phyloP scores from a whole-genome alignment of 805 yeast genomes.

The Lipomyces anomalus region DNA sequence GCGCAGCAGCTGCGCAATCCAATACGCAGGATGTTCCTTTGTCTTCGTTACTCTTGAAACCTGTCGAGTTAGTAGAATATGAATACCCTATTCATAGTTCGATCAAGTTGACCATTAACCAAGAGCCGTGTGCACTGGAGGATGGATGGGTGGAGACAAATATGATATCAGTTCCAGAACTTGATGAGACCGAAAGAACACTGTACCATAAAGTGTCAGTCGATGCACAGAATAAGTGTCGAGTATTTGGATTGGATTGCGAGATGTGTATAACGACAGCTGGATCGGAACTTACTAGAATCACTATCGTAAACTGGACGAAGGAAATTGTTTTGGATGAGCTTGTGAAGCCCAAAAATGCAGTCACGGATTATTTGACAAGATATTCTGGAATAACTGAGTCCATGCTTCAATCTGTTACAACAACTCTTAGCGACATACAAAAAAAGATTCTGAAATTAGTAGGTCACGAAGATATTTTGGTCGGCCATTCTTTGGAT shows the following conservation, averaged over 20 bases:
- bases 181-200: constrained; percentile 1
- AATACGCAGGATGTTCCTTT: constrained; percentile 15
- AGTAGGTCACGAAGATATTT: constrained; percentile 52
- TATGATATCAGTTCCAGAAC: constrained; percentile 39
- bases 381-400: constrained; percentile 81
- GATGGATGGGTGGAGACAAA: constrained; percentile 52
- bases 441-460: constrained; percentile 50
- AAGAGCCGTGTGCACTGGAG: constrained; percentile 9
- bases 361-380: constrained; percentile 76
- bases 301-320: constrained; percentile 56
- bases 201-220: no score
- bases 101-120: constrained; percentile 21
- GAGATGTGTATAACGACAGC: constrained; percentile 73
- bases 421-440: constrained; percentile 60
- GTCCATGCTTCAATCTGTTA: constrained; percentile 55
- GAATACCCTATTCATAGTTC: constrained; percentile 58
- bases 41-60: constrained; percentile 48
- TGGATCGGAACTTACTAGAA: constrained; percentile 69
- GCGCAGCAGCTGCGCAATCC: constrained; percentile 31
- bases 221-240: neutral
- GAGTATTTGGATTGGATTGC: constrained; percentile 76
- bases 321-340: constrained; percentile 53
- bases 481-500: constrained; percentile 88
- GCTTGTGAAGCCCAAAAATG: constrained; percentile 69
- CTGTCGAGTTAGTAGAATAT: constrained; percentile 44